Base-by-base conservation (phyloP, 495 filamentous ascomycete species). In the Hapsidospora chrysogenum region DNA sequence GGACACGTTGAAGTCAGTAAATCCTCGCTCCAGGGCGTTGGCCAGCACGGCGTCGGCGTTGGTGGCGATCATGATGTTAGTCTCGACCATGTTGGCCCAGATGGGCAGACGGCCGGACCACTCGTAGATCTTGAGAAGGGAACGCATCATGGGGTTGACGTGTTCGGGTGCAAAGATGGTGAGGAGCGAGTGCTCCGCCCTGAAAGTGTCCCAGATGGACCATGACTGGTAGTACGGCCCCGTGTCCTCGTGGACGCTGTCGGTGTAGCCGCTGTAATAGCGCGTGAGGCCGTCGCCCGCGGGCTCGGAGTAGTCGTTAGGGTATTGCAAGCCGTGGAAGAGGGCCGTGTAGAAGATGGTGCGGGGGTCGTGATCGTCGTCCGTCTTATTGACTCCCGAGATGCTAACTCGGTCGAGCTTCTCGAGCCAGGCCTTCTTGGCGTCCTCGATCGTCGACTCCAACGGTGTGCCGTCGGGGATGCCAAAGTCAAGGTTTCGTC, bases 1-100 rank as follows among this genome's bases (percentile, higher is more conserved):
- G 5, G 30, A 33, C n/a, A 53, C 38, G 13, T 53, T 46, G 22
- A 53, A 53, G 26, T 49, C 48, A 13, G 46, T 39, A 27, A 53
- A 53, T 2, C 51, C 51, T 3, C 42, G 46, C 9, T 44, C 45
- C 3, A 53, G 45, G 0, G 51, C 51, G 31, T 53, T 53, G 16
- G 51, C 36, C 3, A 53, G 41, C n/a, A 53, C 51, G 9, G 45
- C 48, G 16, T 53, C 51, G 16, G 48, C 51, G 23, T 53, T 51
- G 1, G 51, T 53, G 6, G 48, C 51, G 19, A 53, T 46, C 51
- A 53, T 53, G 19, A 51, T 51, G 29, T 53, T 53, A 2, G 46
- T 53, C 35, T 53, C 51, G n/a, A 51, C 43, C 43, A 53, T 47
- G 14, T 53, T 53, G 4, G 48, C 48, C 51, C 51, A 53, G 40